Percentiles rank a stretch among this genome's conserved stretches.
These are phyloP conservation scores for Dioszegia aurantiaca DNA, from an alignment of 768 basidiomycete species.

Conservation along the genomic window DNA sequence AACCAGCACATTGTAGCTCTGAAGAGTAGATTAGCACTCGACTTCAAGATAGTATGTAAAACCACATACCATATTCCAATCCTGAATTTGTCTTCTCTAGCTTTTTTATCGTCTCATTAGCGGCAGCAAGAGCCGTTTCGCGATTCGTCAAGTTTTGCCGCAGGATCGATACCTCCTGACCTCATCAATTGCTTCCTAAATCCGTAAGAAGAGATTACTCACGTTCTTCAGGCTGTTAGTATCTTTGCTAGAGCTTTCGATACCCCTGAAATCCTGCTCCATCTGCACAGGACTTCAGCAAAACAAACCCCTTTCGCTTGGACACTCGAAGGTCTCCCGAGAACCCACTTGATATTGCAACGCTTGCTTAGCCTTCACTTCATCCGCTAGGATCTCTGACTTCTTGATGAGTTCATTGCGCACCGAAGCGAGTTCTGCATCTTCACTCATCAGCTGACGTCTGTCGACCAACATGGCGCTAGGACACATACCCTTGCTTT, in stretches of 20 bases:
- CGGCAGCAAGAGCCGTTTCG: slow-evolving; percentile 35
- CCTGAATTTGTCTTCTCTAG: slow-evolving; percentile 43
- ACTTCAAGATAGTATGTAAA: not conserved
- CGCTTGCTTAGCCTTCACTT: slow-evolving; percentile 17
- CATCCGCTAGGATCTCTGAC: slow-evolving; percentile 31
- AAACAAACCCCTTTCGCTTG: not conserved
- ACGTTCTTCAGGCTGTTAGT: slow-evolving; percentile 12
- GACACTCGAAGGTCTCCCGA: too few species aligned
- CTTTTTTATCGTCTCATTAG: slow-evolving; percentile 34
- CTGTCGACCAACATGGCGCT: not conserved
- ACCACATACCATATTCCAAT: slow-evolving; percentile 40
- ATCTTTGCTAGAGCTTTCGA: slow-evolving; percentile 10
- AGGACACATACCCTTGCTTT: slow-evolving; percentile 38
- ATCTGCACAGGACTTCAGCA: slow-evolving; percentile 10
- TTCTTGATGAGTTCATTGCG: slow-evolving; percentile 46
- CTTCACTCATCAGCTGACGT: slow-evolving; percentile 19
- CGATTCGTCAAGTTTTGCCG: slow-evolving; percentile 43
- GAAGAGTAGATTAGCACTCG: not conserved
- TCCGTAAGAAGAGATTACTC: slow-evolving; percentile 19
- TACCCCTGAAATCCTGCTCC: slow-evolving; percentile 10
- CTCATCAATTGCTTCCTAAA: not conserved
- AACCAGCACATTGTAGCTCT: slow-evolving; percentile 31
- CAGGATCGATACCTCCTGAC: slow-evolving; percentile 42
- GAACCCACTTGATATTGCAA: slow-evolving; percentile 14
- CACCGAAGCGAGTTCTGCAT: slow-evolving; percentile 42